A percentile compares a stretch with the other conserved stretches of the same genome.
Evolutionary conservation across 495 filamentous ascomycete species (phyloP).

Genomic region (Cladorrhinum samala): DNA sequence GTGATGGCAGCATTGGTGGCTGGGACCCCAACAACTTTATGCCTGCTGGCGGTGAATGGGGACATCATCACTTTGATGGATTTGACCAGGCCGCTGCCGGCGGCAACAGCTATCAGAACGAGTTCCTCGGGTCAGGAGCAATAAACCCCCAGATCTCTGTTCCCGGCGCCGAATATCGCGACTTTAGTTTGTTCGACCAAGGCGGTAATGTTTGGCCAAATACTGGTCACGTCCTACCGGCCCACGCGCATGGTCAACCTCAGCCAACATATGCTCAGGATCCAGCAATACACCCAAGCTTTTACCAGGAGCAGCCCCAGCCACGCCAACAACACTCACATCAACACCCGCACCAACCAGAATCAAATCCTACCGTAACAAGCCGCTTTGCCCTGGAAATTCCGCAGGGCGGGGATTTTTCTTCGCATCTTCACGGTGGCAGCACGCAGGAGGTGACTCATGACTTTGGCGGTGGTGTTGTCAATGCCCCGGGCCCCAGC

Average conservation of each 20-base stretch:
- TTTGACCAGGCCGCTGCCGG: slow-evolving; percentile 14
- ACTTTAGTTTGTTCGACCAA: slow-evolving; percentile 15
- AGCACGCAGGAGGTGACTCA: slow-evolving; percentile 14
- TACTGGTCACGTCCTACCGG: neutral
- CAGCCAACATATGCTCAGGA: slow-evolving; percentile 18
- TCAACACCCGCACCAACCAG: slow-evolving; percentile 3
- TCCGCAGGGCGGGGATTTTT: slow-evolving; percentile 11
- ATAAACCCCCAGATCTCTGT: slow-evolving; percentile 20
- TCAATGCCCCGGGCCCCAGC: neutral
- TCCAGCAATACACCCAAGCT: slow-evolving; percentile 7
- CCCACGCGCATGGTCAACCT: neutral
- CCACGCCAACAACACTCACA: slow-evolving; percentile 4
- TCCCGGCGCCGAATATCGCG: slow-evolving; percentile 9
- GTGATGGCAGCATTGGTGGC: slow-evolving; percentile 14
- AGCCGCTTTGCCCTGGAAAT: slow-evolving; percentile 19
- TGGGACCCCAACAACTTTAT: slow-evolving; percentile 23
- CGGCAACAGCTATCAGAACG: slow-evolving; percentile 17
- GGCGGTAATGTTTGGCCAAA: slow-evolving; percentile 18
- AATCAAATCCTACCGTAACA: slow-evolving; percentile 12
- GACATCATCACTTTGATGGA: slow-evolving; percentile 18
- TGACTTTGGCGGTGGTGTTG: slow-evolving; percentile 10
- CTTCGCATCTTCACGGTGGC: slow-evolving; percentile 9
- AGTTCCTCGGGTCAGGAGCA: slow-evolving; percentile 12
- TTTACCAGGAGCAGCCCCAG: slow-evolving; percentile 18
- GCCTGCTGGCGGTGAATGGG: slow-evolving; percentile 13